These are phyloP conservation scores for Copromyces sp. DNA, from an alignment of 495 filamentous ascomycete genomes.

Conservation along the genomic window DNA sequence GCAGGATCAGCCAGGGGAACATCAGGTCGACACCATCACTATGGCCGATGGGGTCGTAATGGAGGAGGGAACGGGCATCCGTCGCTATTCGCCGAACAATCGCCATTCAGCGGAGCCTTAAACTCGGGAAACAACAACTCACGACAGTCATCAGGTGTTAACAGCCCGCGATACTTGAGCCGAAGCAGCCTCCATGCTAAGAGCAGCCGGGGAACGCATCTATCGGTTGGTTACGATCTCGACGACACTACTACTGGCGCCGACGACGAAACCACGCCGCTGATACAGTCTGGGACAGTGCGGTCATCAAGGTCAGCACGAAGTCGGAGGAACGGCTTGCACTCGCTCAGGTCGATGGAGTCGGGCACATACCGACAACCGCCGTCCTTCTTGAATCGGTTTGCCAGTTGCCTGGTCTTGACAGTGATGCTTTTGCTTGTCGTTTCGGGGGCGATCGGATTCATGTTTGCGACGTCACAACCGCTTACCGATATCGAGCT, in stretches of 20 bases:
- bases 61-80: slow-evolving; percentile 52
- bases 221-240: slow-evolving; percentile 40
- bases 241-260: slow-evolving; percentile 51
- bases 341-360: slow-evolving; percentile 62
- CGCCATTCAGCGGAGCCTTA: slow-evolving; percentile 43
- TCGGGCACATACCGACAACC: slow-evolving; percentile 54
- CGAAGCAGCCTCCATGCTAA: slow-evolving; percentile 14
- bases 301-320: slow-evolving; percentile 52
- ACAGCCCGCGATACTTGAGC: slow-evolving; percentile 35
- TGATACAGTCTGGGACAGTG: slow-evolving; percentile 43
- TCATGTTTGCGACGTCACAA: slow-evolving; percentile 85
- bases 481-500: slow-evolving; percentile 68
- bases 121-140: slow-evolving; percentile 30
- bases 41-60: slow-evolving; percentile 56
- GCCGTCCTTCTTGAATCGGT: slow-evolving; percentile 55
- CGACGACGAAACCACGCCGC: slow-evolving; percentile 83
- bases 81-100: slow-evolving; percentile 69
- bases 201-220: slow-evolving; percentile 15
- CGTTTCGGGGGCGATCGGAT: slow-evolving; percentile 69
- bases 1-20: slow-evolving; percentile 55
- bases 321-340: slow-evolving; percentile 41
- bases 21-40: slow-evolving; percentile 62
- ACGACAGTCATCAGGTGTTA: slow-evolving; percentile 53
- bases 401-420: slow-evolving; percentile 71
- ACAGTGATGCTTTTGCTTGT: slow-evolving; percentile 64